Evolutionary conservation across 1,284 basidiomycete species (phyloP).

Genomic region (Malassezia nana): DNA sequence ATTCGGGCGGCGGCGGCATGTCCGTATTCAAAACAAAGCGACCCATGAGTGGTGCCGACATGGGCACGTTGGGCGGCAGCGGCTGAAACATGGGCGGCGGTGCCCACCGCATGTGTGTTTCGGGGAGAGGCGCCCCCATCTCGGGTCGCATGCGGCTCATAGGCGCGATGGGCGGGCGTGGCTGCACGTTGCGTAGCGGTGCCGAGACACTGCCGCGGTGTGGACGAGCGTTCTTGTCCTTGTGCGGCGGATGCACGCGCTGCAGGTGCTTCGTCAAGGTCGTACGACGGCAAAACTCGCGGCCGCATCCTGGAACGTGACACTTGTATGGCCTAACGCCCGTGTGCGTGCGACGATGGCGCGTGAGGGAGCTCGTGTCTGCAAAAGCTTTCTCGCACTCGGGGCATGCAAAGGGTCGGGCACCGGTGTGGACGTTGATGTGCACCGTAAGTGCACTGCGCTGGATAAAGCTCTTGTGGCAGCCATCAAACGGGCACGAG

Average conservation of each 20-base stretch:
- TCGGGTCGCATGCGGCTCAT: no score
- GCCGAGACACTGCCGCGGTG: not conserved
- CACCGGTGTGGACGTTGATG: slow-evolving; percentile 64
- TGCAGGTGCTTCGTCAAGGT: slow-evolving; percentile 50
- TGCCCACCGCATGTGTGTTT: not conserved
- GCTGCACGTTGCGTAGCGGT: not conserved
- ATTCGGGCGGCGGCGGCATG: not conserved
- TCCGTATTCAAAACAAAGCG: not conserved
- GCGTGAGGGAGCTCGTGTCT: slow-evolving; percentile 55
- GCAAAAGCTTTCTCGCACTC: slow-evolving; percentile 51
- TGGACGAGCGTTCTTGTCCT: not conserved
- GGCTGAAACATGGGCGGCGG: not conserved
- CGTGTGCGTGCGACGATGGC: slow-evolving; percentile 65
- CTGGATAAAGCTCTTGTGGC: slow-evolving; percentile 46
- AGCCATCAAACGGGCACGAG: slow-evolving; percentile 28
- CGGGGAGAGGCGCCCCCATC: not conserved
- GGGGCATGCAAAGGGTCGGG: slow-evolving; percentile 72
- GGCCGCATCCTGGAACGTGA: slow-evolving; percentile 30
- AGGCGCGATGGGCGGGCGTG: no score
- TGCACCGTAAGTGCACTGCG: slow-evolving; percentile 66
- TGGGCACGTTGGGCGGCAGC: not conserved
- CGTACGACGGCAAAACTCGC: slow-evolving; percentile 49
- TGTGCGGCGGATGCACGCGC: slow-evolving; percentile 38
- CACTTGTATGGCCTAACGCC: slow-evolving; percentile 50
- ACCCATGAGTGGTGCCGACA: not conserved